Evolutionary conservation across 2,329 filamentous ascomycete species (phyloP), one percentile per base, ranked within the genome.

Genomic region (Spiromastix sp.): DNA sequence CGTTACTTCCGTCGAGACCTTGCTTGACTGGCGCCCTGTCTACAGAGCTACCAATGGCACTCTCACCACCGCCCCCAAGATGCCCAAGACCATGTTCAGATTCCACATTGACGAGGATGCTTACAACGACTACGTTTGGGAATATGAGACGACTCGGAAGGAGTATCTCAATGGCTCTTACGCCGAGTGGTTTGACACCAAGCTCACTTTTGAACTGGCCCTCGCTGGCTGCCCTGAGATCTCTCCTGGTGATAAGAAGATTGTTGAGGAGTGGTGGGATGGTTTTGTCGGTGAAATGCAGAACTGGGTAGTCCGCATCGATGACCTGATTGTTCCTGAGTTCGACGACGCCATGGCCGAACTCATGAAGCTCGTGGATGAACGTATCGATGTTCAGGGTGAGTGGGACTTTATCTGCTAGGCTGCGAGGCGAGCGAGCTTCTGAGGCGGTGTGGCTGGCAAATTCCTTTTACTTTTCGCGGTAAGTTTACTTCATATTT

Each of bases 321-420:
- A 44, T 3, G 25, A 37, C 2, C n/a, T 57, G 11, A 12, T 27
- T 1, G 11, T 57, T 11, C 55, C 56, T 1, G 36, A 36, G 5
- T 59, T 46, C 45, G 44, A 51, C 13, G 40, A 48, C 6, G 39
- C 51, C 2, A 26, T 57, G 4, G 40, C 42, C 5, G 47, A 56
- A 9, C 11, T 59, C 9, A 42, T 42, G 12, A 17, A 32, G 2
- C 33, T 48, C 24, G 43, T 58, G 26, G n/a, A 43, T 6, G 45
- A 55, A 15, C 38, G 46, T 2, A 49, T 55, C 7, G 55, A 59
- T 31, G 39, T 48, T 1, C 38, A 42, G 8, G 37, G 41, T 10
- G 32, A 44, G 19, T 40, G 32, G 37, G 31, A 35, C 11, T 21
- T n/a, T 7, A n/a, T n/a, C n/a, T n/a, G n/a, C n/a, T n/a, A n/a